Evolutionary conservation across 495 filamentous ascomycete species (phyloP).

Genomic region (Xylaria telfairii): DNA sequence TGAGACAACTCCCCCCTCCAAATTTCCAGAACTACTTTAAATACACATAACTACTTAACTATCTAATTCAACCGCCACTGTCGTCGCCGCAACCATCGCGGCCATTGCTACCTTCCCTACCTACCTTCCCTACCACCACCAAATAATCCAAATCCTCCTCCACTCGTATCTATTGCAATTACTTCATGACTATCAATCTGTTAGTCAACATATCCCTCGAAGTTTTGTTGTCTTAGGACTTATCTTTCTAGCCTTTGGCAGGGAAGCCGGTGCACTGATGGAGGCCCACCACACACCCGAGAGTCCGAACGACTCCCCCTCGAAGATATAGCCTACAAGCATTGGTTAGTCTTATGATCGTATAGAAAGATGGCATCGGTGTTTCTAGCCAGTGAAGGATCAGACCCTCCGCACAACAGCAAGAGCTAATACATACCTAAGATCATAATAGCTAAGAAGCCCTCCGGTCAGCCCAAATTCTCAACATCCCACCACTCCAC

Average conservation of each 20-base stretch:
- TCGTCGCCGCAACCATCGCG: too few species aligned
- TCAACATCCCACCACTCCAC: not conserved
- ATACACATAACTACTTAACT: not conserved
- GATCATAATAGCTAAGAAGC: too few species aligned
- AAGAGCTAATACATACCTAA: too few species aligned
- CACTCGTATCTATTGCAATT: not conserved
- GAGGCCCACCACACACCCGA: not conserved
- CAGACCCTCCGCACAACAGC: too few species aligned
- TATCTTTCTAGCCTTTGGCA: not conserved
- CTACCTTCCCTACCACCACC: not conserved
- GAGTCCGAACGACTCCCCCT: not conserved
- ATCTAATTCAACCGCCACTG: too few species aligned
- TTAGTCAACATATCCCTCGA: not conserved
- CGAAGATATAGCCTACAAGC: not conserved
- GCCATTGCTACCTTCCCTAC: not conserved
- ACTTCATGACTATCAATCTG: not conserved
- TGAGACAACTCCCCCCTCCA: slow-evolving; percentile 1
- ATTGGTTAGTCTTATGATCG: too few species aligned
- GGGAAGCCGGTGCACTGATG: not conserved
- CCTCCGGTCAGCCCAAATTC: too few species aligned
- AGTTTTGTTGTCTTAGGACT: not conserved
- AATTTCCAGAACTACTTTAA: not conserved
- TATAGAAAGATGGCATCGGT: too few species aligned
- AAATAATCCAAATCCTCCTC: too few species aligned
- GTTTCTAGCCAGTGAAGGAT: too few species aligned